Percentiles rank a stretch among this genome's conserved stretches.
phyloP scores from a whole-genome alignment of 176 grass and related monocot species.

The Oryza meyeriana region DNA sequence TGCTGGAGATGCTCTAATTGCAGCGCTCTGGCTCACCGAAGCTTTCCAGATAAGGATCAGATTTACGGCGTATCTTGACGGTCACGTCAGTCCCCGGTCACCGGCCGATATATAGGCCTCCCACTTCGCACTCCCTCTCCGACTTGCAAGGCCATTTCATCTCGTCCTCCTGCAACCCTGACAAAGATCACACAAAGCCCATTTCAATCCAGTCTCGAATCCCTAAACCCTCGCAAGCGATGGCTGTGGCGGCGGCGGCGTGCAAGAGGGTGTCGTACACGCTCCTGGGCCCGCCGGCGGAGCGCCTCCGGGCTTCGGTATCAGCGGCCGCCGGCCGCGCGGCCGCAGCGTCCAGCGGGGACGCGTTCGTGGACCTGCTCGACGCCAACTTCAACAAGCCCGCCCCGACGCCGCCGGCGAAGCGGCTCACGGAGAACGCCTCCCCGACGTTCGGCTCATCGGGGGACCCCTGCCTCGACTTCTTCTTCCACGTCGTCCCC shows the following conservation, averaged over 20 bases:
- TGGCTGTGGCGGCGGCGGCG: not conserved
- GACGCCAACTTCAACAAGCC: constrained; percentile 21
- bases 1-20: no score
- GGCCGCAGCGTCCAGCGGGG: not conserved
- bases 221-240: not conserved
- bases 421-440: constrained; percentile 51
- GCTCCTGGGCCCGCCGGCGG: constrained; percentile 69
- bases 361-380: constrained; percentile 24
- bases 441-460: constrained; percentile 63
- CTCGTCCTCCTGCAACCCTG: no score
- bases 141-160: no score
- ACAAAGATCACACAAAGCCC: no score
- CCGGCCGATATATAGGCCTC: not conserved
- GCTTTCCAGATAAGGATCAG: not conserved
- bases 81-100: not conserved
- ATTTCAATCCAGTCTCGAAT: not conserved
- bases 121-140: not conserved
- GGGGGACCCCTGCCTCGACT: constrained; percentile 78
- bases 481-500: constrained; percentile 81
- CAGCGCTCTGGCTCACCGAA: not conserved
- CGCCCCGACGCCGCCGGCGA: not conserved
- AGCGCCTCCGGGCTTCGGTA: not conserved
- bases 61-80: not conserved
- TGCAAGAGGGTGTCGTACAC: not conserved
- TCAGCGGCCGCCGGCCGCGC: not conserved